phyloP scores from a whole-genome alignment of 2,329 filamentous ascomycete species.

The Fusarium staphyleae region DNA sequence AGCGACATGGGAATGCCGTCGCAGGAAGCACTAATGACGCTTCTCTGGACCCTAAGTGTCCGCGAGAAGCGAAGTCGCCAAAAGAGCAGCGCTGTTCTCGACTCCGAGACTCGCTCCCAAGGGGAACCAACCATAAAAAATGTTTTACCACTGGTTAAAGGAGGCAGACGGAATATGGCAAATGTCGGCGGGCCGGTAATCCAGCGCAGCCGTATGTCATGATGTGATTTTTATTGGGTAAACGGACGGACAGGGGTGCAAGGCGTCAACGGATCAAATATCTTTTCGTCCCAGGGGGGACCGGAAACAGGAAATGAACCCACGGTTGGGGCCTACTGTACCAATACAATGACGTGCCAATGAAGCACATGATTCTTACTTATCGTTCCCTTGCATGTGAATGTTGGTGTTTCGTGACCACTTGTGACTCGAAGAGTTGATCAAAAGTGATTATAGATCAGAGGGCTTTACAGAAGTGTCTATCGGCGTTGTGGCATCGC shows the following conservation, averaged over 20 bases:
- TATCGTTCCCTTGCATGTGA: background rate
- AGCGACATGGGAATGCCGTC: conserved; percentile 53
- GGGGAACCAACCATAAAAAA: conserved; percentile 31
- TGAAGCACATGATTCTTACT: conserved; percentile 19
- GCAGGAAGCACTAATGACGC: conserved; percentile 56
- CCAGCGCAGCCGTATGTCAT: conserved; percentile 36
- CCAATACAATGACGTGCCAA: conserved; percentile 34
- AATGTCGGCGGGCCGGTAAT: conserved; percentile 14
- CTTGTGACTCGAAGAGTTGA: too few relatives aligned
- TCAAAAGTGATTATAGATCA: background rate
- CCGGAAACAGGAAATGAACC: conserved; percentile 12
- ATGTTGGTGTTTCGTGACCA: background rate
- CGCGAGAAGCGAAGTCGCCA: conserved; percentile 50
- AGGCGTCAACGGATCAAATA: conserved; percentile 32
- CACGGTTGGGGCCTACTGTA: conserved; percentile 30
- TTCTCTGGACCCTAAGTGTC: conserved; percentile 55
- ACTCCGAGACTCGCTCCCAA: conserved; percentile 37
- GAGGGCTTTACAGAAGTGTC: too few relatives aligned
- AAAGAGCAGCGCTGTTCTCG: conserved; percentile 32
- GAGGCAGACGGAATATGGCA: conserved; percentile 31
- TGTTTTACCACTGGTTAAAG: conserved; percentile 34
- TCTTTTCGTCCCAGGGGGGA: conserved; percentile 24
- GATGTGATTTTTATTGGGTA: conserved; percentile 18
- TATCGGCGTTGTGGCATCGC: too few relatives aligned
- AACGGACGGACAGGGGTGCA: conserved; percentile 7